These are phyloP conservation scores for Fusarium sacchari DNA, from an alignment of 2,329 filamentous ascomycete species.

Conservation along the genomic window DNA sequence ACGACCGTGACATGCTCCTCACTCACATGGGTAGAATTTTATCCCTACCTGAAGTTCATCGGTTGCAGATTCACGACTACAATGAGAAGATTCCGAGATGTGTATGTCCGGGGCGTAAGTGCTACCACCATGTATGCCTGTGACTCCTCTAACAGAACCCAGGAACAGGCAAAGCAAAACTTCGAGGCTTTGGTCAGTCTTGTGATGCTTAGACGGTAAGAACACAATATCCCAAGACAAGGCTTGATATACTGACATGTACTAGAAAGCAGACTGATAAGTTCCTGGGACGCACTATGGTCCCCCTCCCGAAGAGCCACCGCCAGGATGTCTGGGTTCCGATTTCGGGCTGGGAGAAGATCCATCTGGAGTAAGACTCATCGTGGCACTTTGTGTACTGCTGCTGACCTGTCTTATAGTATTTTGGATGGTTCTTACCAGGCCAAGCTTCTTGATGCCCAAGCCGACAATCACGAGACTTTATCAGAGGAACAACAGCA, in stretches of 20 bases:
- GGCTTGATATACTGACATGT: no score
- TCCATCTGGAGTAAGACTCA: background rate
- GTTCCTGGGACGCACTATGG: background rate
- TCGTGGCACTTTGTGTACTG: no score
- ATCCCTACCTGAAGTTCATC: conserved; percentile 50
- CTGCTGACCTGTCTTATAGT: no score
- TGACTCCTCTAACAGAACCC: background rate
- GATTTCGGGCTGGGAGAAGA: background rate
- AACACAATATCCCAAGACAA: no score
- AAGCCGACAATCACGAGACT: no score
- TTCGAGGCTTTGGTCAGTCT: no score
- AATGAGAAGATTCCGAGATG: conserved; percentile 3
- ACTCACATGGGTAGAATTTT: no score
- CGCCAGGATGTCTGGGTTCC: background rate
- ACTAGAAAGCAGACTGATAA: background rate
- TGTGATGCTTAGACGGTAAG: conserved; percentile 43
- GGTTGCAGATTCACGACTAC: conserved; percentile 24
- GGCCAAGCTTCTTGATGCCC: no score
- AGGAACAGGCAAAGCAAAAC: conserved; percentile 1
- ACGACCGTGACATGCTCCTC: no score
- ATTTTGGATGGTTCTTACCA: no score
- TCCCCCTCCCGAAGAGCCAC: background rate
- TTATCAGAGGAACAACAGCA: no score
- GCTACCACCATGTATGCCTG: accelerated
- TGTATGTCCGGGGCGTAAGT: conserved; percentile 21